Conservation (phyloP, 331 rosid species). For the Quercus phellos region DNA sequence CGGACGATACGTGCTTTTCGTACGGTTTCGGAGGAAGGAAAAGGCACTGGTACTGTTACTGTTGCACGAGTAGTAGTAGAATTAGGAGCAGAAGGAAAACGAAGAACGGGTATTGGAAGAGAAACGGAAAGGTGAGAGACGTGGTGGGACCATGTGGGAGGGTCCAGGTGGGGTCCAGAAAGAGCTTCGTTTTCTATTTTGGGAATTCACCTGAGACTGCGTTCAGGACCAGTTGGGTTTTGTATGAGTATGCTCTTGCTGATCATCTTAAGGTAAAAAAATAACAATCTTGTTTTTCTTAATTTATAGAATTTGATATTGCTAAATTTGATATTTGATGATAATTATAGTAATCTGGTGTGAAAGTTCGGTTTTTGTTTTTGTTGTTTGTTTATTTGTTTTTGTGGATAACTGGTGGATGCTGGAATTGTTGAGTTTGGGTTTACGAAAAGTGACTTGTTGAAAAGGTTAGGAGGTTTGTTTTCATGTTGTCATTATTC, state of each 20-base stretch:
- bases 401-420: too few species aligned
- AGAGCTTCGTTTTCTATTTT: slow-evolving; percentile 46
- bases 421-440: not conserved
- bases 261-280: slow-evolving; percentile 41
- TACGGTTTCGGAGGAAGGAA: slow-evolving; percentile 45
- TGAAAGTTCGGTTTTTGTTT: not conserved
- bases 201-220: slow-evolving; percentile 38
- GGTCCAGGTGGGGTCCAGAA: slow-evolving; percentile 43
- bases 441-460: not conserved
- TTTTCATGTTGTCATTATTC: not conserved
- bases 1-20: slow-evolving; percentile 41
- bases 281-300: not conserved
- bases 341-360: not conserved
- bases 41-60: slow-evolving; percentile 66
- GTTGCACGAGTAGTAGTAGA: slow-evolving; percentile 34
- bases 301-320: not conserved
- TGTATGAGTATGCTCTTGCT: slow-evolving; percentile 54
- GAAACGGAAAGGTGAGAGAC: slow-evolving; percentile 38
- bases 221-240: slow-evolving; percentile 41
- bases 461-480: not conserved
- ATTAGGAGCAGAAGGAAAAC: slow-evolving; percentile 30
- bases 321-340: not conserved
- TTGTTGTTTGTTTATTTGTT: too few species aligned
- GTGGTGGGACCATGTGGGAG: slow-evolving; percentile 27
- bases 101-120: slow-evolving; percentile 61